These are phyloP conservation scores for Lasiosphaeriaceae sp. DNA, from an alignment of 495 filamentous ascomycete species.

Conservation along the genomic window DNA sequence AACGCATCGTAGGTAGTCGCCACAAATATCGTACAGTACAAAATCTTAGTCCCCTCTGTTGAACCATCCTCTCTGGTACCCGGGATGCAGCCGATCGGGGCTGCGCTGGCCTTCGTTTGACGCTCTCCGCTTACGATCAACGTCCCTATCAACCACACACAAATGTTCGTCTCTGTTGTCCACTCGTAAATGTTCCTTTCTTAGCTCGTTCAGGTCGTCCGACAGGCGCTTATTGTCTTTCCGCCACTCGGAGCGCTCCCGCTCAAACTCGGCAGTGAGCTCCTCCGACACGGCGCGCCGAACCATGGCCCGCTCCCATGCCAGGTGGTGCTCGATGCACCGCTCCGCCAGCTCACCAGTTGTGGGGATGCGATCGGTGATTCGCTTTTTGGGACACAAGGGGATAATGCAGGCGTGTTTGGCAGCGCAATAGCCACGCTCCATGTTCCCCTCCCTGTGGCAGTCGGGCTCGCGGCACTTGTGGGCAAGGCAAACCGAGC, in stretches of 20 bases:
- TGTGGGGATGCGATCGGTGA: neutral
- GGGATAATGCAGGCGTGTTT: slow-evolving; percentile 5
- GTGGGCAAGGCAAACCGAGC: slow-evolving; percentile 4
- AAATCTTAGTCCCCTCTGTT: neutral
- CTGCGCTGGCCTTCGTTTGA: neutral
- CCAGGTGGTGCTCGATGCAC: neutral
- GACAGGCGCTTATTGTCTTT: neutral
- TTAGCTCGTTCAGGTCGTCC: neutral
- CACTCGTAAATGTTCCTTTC: neutral
- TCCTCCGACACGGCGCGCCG: neutral
- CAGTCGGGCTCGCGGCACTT: slow-evolving; percentile 2
- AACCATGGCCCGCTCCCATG: neutral
- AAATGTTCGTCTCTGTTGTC: neutral
- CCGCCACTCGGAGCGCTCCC: neutral
- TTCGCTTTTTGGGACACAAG: slow-evolving; percentile 1
- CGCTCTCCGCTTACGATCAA: neutral
- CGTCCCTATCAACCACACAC: neutral
- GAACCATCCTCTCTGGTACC: neutral
- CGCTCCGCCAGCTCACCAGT: slow-evolving; percentile 1
- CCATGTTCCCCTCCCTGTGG: neutral
- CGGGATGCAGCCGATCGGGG: neutral
- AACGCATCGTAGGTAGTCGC: too few relatives aligned
- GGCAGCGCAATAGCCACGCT: slow-evolving; percentile 2
- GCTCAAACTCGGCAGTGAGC: neutral
- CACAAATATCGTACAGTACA: too few relatives aligned